Conservation (phyloP, 2,329 filamentous ascomycete species). For the Cladosporium sp. region DNA sequence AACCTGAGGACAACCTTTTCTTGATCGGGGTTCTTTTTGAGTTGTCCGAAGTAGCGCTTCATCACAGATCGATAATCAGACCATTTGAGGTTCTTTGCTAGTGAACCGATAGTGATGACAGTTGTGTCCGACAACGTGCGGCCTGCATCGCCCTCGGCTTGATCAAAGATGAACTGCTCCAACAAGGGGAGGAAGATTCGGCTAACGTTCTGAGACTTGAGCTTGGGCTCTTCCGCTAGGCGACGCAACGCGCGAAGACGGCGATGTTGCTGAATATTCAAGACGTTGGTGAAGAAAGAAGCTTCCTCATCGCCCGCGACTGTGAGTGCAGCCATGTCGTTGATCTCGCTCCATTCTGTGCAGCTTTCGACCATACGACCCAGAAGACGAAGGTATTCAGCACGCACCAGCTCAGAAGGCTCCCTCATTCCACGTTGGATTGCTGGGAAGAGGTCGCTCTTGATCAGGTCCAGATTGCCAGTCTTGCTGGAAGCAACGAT, state of each 20-base stretch:
- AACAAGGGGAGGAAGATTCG: slow-evolving; percentile 88
- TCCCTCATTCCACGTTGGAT: slow-evolving; percentile 57
- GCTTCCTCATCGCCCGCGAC: slow-evolving; percentile 72
- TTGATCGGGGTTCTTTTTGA: slow-evolving; percentile 75
- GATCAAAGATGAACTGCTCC: slow-evolving; percentile 90
- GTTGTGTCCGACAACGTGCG: slow-evolving; percentile 86
- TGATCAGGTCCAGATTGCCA: slow-evolving; percentile 52
- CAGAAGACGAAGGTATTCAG: slow-evolving; percentile 78
- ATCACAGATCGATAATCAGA: slow-evolving; percentile 84
- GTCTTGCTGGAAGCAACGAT: slow-evolving; percentile 51
- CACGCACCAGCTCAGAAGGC: slow-evolving; percentile 76
- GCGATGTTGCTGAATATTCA: slow-evolving; percentile 85
- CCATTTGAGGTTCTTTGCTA: slow-evolving; percentile 82
- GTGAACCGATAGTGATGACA: slow-evolving; percentile 72
- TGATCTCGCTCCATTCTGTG: slow-evolving; percentile 67
- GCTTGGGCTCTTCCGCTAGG: slow-evolving; percentile 68
- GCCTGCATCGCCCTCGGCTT: slow-evolving; percentile 71
- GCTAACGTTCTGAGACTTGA: slow-evolving; percentile 76
- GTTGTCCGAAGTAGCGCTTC: slow-evolving; percentile 77
- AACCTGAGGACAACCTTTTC: slow-evolving; percentile 85
- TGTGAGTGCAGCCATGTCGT: slow-evolving; percentile 72
- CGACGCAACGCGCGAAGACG: slow-evolving; percentile 81
- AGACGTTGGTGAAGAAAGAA: slow-evolving; percentile 88
- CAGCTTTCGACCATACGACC: slow-evolving; percentile 74
- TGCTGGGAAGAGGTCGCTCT: slow-evolving; percentile 41